Evolutionary conservation across 1,284 basidiomycete genomes (phyloP).

Genomic region (Porogramme epimiltina): DNA sequence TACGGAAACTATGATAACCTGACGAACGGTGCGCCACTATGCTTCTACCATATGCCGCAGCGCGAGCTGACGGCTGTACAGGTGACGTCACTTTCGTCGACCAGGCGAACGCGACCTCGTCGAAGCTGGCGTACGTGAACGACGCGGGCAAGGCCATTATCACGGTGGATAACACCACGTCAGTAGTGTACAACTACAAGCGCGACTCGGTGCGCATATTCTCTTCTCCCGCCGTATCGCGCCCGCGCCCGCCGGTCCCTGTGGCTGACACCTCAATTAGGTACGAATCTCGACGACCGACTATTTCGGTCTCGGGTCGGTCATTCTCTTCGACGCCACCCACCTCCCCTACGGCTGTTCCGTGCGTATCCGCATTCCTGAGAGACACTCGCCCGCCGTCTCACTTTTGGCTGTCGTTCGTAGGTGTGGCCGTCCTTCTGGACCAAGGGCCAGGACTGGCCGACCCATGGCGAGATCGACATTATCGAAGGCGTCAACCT

Average conservation of each 20-base stretch:
- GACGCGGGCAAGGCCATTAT: slow-evolving; percentile 54
- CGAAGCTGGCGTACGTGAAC: slow-evolving; percentile 57
- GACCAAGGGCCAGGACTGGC: slow-evolving; percentile 57
- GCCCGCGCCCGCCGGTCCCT: too few relatives aligned
- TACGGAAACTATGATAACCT: slow-evolving; percentile 55
- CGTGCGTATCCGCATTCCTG: slow-evolving; percentile 26
- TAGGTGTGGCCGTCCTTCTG: slow-evolving; percentile 57
- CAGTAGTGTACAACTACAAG: slow-evolving; percentile 54
- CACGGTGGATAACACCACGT: slow-evolving; percentile 57
- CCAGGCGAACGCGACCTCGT: slow-evolving; percentile 42
- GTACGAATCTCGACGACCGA: slow-evolving; percentile 52
- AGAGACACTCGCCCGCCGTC: too few relatives aligned
- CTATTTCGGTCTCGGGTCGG: slow-evolving; percentile 51
- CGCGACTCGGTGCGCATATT: slow-evolving; percentile 50
- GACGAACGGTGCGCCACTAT: slow-evolving; percentile 39
- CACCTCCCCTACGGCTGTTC: slow-evolving; percentile 64
- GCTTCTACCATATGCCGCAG: not conserved
- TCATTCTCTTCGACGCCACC: slow-evolving; percentile 61
- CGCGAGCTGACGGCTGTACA: slow-evolving; percentile 20
- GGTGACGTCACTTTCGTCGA: slow-evolving; percentile 55
- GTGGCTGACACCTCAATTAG: too few relatives aligned
- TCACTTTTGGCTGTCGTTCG: not conserved
- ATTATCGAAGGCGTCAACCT: slow-evolving; percentile 50
- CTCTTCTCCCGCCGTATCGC: not conserved
- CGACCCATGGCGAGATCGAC: slow-evolving; percentile 58